Evolutionary conservation across 1,139 yeast genomes (phyloP), one percentile per base, ranked within the genome.

Genomic region (Geotrichum fermentans): DNA sequence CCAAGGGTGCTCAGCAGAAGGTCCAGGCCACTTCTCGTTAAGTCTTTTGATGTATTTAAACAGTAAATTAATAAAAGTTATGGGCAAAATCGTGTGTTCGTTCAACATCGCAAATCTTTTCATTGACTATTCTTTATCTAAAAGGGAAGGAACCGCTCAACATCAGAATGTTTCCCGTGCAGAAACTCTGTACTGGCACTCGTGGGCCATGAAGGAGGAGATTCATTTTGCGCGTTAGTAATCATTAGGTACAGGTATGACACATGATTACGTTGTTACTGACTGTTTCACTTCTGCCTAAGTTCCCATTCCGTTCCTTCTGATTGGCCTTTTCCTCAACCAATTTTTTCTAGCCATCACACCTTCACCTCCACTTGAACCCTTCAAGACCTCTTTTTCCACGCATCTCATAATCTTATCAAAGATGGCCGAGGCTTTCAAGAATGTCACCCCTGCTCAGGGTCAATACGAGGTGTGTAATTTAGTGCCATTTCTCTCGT

Each of bases 1-100:
- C 69, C 56, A 67, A 66, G 66, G 72, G 72, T 53, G 65, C 66
- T 47, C 60, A 57, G 51, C 52, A 52, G 45, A 87, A 87, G 79
- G 96, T 87, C 69, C 85, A 83, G 70, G 95, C 96, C 69, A 83
- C 96, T 73, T 86, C 95, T 76, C 96, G 96, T 84, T 88, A 87
- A 83, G 33, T 26, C 33, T 14, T 28, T 38, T 38, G 28, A 38
- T 38, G 41, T 38, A 26, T 38, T 38, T 38, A 26, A 38, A 38
- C 32, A 37, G 30, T 38, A 38, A 38, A 38, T 8, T 38, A 38
- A 38, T 38, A 24, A 24, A 38, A 38, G 21, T 35, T 18, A 33
- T 33, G 36, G n/a, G 34, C 34, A 30, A 34, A 33, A 33, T 33
- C 16, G n/a, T 14, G 36, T 8, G 16, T 33, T 6, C n/a, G n/a